A percentile compares a stretch with the other conserved stretches of the same genome.
Evolutionary conservation across 352 stramenopile genomes (phyloP).

Genomic region (Pythium insidiosum): DNA sequence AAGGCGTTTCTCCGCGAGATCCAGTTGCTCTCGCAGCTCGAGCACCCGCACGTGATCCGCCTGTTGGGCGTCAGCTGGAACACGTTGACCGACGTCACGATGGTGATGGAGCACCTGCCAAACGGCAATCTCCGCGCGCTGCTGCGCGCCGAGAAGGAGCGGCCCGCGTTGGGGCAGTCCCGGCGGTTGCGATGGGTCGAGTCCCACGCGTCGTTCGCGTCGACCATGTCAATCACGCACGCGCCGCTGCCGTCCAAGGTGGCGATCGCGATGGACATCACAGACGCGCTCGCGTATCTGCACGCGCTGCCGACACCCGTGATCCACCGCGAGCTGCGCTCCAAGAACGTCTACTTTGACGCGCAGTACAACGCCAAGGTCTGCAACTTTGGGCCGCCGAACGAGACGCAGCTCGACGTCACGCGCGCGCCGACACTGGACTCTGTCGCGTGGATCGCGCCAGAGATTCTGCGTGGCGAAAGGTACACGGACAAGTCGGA

Average conservation of each 20-base stretch:
- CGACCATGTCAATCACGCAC: too few relatives aligned
- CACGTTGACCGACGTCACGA: slow-evolving; percentile 73
- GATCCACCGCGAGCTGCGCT: slow-evolving; percentile 74
- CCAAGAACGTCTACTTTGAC: slow-evolving; percentile 66
- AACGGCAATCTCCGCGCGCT: slow-evolving; percentile 67
- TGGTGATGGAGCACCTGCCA: slow-evolving; percentile 77
- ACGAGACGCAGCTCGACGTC: slow-evolving; percentile 61
- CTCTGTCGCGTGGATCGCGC: slow-evolving; percentile 80
- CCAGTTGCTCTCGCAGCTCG: slow-evolving; percentile 69
- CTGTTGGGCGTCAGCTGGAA: slow-evolving; percentile 83
- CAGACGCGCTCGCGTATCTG: slow-evolving; percentile 75
- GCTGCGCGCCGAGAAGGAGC: slow-evolving; percentile 41
- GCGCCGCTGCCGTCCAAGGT: slow-evolving; percentile 46
- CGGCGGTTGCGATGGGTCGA: slow-evolving; percentile 54
- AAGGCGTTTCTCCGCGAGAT: slow-evolving; percentile 77
- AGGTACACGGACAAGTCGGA: slow-evolving; percentile 81
- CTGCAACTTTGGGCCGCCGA: slow-evolving; percentile 74
- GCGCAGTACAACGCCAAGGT: slow-evolving; percentile 62
- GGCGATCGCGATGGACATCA: slow-evolving; percentile 56
- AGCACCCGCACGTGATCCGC: slow-evolving; percentile 71
- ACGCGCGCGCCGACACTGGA: slow-evolving; percentile 77
- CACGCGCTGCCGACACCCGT: slow-evolving; percentile 77
- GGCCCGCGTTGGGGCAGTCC: slow-evolving; percentile 26
- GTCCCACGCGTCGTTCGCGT: slow-evolving; percentile 35
- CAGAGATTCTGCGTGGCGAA: slow-evolving; percentile 67